A percentile compares a stretch with the other conserved stretches of the same genome.
These are phyloP conservation scores for Eragrostis curvula DNA, from an alignment of 176 grass and related monocot genomes.

Conservation along the genomic window DNA sequence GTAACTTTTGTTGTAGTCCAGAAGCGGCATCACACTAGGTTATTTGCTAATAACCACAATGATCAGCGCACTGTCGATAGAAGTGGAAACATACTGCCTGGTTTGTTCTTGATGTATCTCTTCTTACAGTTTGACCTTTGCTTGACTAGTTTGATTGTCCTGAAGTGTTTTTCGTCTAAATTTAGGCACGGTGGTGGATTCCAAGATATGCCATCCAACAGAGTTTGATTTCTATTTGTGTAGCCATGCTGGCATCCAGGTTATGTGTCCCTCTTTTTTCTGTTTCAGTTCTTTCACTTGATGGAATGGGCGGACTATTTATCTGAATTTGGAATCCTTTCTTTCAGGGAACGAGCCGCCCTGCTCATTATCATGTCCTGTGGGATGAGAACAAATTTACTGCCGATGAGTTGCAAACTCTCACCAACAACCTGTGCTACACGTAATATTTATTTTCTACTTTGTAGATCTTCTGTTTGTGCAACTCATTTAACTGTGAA, in stretches of 20 bases:
- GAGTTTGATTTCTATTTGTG: conserved; percentile 97
- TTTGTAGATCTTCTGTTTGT: neutral
- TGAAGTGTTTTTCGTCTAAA: neutral
- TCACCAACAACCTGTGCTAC: conserved; percentile 97
- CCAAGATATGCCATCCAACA: conserved; percentile 97
- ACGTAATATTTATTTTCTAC: conserved; percentile 60
- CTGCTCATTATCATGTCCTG: conserved; percentile 95
- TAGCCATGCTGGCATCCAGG: conserved; percentile 99
- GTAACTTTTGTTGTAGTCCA: conserved; percentile 98
- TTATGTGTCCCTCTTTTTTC: conserved; percentile 12
- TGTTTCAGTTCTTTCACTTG: conserved; percentile 26
- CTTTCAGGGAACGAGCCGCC: conserved; percentile 88
- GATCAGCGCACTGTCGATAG: conserved; percentile 72
- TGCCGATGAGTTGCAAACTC: conserved; percentile 84
- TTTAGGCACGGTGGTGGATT: conserved; percentile 89
- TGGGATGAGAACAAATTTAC: conserved; percentile 99
- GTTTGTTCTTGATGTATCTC: conserved; percentile 46
- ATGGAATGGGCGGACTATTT: conserved; percentile 17
- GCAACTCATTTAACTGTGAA: neutral
- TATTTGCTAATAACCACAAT: conserved; percentile 93
- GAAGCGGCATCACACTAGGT: conserved; percentile 92
- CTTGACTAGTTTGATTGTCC: conserved; percentile 2
- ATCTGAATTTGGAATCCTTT: conserved; percentile 5
- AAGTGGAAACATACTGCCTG: conserved; percentile 94
- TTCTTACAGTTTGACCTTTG: neutral